These are phyloP conservation scores for Fusarium staphyleae DNA, from an alignment of 2,329 filamentous ascomycete species.

Conservation along the genomic window DNA sequence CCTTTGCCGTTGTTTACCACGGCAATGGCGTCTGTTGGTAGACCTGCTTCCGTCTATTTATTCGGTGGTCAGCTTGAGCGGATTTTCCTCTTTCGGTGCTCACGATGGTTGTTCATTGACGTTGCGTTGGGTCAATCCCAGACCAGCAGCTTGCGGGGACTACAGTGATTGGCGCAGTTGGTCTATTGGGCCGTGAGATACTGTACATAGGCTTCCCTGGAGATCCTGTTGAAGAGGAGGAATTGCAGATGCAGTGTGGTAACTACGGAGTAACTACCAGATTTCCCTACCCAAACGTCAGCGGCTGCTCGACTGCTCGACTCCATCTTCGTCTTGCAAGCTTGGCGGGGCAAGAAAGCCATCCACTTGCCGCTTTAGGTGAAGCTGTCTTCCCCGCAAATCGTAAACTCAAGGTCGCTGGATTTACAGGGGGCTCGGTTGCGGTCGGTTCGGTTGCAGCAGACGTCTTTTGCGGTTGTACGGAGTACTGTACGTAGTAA, in stretches of 20 bases:
- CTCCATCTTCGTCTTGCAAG: slow-evolving; percentile 1
- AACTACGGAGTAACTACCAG: not conserved
- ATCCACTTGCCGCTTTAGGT: slow-evolving; percentile 31
- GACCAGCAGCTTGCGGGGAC: not conserved
- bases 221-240: slow-evolving; percentile 4
- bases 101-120: slow-evolving; percentile 16
- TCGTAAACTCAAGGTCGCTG: slow-evolving; percentile 24
- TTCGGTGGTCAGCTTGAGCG: not conserved
- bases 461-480: not conserved
- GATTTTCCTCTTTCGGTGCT: slow-evolving; percentile 11
- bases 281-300: slow-evolving; percentile 29
- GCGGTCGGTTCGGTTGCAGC: slow-evolving; percentile 18
- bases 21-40: slow-evolving; percentile 1
- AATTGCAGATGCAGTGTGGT: slow-evolving; percentile 1
- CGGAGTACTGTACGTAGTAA: no score
- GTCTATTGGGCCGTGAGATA: not conserved
- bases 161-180: not conserved
- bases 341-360: slow-evolving; percentile 15
- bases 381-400: slow-evolving; percentile 32
- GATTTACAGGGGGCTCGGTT: slow-evolving; percentile 2
- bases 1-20: not conserved
- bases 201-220: slow-evolving; percentile 3
- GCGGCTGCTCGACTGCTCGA: slow-evolving; percentile 26
- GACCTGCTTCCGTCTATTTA: slow-evolving; percentile 24
- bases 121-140: not conserved